A percentile compares a stretch with the other conserved stretches of the same genome.
Evolutionary conservation across 2,329 filamentous ascomycete genomes (phyloP).

Genomic region (Fusarium pilosicola): DNA sequence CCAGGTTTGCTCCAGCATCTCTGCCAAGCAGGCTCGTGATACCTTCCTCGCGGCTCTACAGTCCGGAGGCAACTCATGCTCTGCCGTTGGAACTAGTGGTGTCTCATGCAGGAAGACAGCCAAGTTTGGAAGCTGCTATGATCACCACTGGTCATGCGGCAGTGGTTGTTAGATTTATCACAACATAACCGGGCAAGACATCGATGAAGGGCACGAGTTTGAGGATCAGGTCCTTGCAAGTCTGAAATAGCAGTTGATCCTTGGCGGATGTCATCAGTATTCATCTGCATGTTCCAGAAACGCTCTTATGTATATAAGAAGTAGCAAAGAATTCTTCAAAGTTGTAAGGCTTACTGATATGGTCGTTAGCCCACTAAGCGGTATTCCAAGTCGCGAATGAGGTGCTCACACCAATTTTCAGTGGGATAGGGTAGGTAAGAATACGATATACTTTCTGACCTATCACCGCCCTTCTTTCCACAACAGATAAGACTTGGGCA

Average conservation of each 20-base stretch:
- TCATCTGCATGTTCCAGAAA: rapidly evolving
- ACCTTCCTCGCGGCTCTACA: conserved; percentile 1
- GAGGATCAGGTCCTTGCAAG: rapidly evolving
- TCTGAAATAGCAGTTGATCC: too few relatives aligned
- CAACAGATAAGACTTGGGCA: neutral
- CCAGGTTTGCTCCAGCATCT: neutral
- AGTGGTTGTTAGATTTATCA: neutral
- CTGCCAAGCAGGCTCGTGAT: conserved; percentile 3
- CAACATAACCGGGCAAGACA: rapidly evolving
- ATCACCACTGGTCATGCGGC: conserved; percentile 5
- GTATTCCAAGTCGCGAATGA: rapidly evolving
- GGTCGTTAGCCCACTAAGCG: rapidly evolving
- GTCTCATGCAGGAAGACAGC: conserved; percentile 1
- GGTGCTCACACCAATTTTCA: neutral
- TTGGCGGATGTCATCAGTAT: neutral
- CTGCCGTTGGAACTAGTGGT: neutral
- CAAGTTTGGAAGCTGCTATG: conserved; percentile 10
- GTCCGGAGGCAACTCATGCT: neutral
- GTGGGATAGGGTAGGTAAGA: neutral
- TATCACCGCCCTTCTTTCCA: too few relatives aligned
- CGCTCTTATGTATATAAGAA: rapidly evolving
- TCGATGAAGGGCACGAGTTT: too few relatives aligned
- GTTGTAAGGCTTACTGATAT: rapidly evolving
- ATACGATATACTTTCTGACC: too few relatives aligned
- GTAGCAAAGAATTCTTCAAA: rapidly evolving